phyloP scores from a whole-genome alignment of 352 stramenopile genomes.

The Phytophthora colocasiae region DNA sequence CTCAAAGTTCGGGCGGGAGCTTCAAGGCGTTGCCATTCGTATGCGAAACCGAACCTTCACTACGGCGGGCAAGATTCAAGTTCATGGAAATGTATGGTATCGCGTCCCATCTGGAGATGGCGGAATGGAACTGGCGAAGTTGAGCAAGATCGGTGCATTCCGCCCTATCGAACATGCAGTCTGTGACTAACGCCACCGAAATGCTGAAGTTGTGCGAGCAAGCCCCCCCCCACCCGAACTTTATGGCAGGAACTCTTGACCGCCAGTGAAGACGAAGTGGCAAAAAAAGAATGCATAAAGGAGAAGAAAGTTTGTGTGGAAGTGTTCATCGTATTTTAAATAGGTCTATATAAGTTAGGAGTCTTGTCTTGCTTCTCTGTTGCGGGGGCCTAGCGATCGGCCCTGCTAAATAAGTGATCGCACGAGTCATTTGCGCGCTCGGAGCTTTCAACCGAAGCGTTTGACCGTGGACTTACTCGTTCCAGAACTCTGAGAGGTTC shows the following conservation, averaged over 20 bases:
- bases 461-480: slow-evolving; percentile 31
- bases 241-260: not conserved
- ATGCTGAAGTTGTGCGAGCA: slow-evolving; percentile 4
- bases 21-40: slow-evolving; percentile 13
- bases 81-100: slow-evolving; percentile 15
- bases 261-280: not conserved
- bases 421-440: slow-evolving; percentile 11
- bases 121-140: slow-evolving; percentile 7
- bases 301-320: no score
- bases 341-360: slow-evolving; percentile 51
- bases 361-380: slow-evolving; percentile 17
- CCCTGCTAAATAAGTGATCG: slow-evolving; percentile 31
- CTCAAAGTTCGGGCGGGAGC: slow-evolving; percentile 11
- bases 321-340: slow-evolving; percentile 34
- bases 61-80: slow-evolving; percentile 18
- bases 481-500: slow-evolving; percentile 86
- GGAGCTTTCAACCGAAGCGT: slow-evolving; percentile 1
- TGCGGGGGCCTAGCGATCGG: slow-evolving; percentile 23
- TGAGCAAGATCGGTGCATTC: slow-evolving; percentile 23
- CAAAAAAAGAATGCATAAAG: not conserved
- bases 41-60: slow-evolving; percentile 25
- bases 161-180: slow-evolving; percentile 18
- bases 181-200: slow-evolving; percentile 27
- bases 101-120: slow-evolving; percentile 33
- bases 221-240: slow-evolving; percentile 2